phyloP scores from a whole-genome alignment of 2,329 filamentous ascomycete genomes.

The Xylariales sp. region DNA sequence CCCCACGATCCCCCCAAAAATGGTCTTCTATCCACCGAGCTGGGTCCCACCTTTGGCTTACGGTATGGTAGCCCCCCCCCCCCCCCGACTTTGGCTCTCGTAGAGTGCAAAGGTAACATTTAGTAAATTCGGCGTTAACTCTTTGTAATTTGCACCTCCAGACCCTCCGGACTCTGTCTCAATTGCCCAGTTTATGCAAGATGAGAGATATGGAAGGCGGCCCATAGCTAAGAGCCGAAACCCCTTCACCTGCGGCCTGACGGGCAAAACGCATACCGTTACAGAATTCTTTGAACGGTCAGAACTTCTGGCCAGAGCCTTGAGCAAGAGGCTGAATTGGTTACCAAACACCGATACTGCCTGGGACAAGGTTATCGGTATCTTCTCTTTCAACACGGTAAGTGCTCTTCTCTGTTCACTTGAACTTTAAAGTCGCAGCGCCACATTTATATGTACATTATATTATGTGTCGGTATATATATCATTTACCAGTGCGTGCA shows the following conservation, averaged over 20 bases:
- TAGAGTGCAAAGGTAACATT: too few species aligned
- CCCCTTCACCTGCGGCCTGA: conserved; percentile 67
- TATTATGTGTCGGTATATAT: too few species aligned
- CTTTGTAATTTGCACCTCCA: too few species aligned
- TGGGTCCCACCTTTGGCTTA: not conserved
- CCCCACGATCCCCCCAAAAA: too few species aligned
- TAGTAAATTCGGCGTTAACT: too few species aligned
- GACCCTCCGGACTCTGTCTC: conserved; percentile 58
- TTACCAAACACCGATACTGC: conserved; percentile 62
- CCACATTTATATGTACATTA: too few species aligned
- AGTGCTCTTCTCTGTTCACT: too few species aligned
- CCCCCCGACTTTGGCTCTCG: too few species aligned
- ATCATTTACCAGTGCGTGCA: too few species aligned
- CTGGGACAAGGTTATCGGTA: conserved; percentile 70
- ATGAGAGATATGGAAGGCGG: conserved; percentile 60
- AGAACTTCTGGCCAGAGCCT: conserved; percentile 56
- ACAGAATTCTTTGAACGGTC: conserved; percentile 59
- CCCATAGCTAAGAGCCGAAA: conserved; percentile 54
- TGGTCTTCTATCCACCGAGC: not conserved
- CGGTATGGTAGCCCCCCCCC: too few species aligned
- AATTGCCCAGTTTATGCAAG: conserved; percentile 65
- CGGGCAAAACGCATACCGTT: conserved; percentile 57
- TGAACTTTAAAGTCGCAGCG: too few species aligned
- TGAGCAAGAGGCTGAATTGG: conserved; percentile 66
- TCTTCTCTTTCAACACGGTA: conserved; percentile 68